Conservation (phyloP, 495 filamentous ascomycete species). For the Penicillium bialowiezense region DNA sequence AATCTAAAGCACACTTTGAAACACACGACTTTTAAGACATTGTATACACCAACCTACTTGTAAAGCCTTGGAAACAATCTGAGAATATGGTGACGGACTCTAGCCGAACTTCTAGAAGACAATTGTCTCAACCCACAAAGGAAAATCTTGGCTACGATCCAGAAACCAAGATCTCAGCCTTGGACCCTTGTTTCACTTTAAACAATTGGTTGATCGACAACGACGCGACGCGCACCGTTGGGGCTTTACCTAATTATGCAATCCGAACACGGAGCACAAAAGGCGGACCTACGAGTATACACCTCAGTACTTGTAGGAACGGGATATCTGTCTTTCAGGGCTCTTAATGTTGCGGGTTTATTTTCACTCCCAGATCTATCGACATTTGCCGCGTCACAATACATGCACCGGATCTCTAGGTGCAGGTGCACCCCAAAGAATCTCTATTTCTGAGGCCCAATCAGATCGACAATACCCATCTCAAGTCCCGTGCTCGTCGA, state of each 20-base stretch:
- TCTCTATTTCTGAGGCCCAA: slow-evolving; percentile 8
- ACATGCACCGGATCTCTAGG: not conserved
- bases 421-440: slow-evolving; percentile 14
- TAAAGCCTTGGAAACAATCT: not conserved
- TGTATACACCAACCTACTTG: no score
- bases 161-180: slow-evolving; percentile 21
- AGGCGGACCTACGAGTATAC: no score
- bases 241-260: slow-evolving; percentile 9
- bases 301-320: not conserved
- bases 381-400: slow-evolving; percentile 21
- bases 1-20: not conserved
- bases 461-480: slow-evolving; percentile 1
- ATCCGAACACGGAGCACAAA: not conserved
- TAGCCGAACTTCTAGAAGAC: not conserved
- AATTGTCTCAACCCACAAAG: not conserved
- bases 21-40: not conserved
- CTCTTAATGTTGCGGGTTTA: not conserved
- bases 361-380: slow-evolving; percentile 15
- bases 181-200: slow-evolving; percentile 25
- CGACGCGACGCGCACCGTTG: slow-evolving; percentile 14
- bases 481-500: slow-evolving; percentile 15
- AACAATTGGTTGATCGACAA: slow-evolving; percentile 13
- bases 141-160: slow-evolving; percentile 3
- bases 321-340: no score
- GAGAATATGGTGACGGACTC: not conserved